Evolutionary conservation across 805 yeast genomes (phyloP).

Genomic region (Starmerella lactis-condensi): DNA sequence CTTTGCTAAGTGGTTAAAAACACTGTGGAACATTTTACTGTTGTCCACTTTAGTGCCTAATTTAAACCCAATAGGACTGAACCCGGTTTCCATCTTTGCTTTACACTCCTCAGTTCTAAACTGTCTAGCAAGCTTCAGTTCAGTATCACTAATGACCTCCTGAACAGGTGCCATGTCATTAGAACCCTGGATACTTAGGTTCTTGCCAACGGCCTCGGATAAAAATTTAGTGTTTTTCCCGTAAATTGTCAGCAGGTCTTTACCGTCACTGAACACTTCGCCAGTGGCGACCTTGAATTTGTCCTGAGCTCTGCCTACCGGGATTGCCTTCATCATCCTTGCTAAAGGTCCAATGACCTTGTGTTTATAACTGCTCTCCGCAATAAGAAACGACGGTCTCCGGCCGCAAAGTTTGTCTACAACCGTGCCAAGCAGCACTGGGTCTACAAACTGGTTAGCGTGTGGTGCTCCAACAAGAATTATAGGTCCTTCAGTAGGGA

Average conservation of each 20-base stretch:
- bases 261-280: slow-evolving; percentile 35
- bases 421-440: slow-evolving; percentile 66
- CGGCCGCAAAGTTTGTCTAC: slow-evolving; percentile 49
- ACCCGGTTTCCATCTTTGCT: slow-evolving; percentile 18
- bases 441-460: slow-evolving; percentile 85
- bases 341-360: slow-evolving; percentile 60
- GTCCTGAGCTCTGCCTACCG: slow-evolving; percentile 87
- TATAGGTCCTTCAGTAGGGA: slow-evolving; percentile 59
- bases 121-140: slow-evolving; percentile 47
- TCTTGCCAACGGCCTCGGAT: slow-evolving; percentile 23
- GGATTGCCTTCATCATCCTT: slow-evolving; percentile 60
- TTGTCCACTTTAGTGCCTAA: slow-evolving; percentile 76
- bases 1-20: slow-evolving; percentile 62
- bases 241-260: slow-evolving; percentile 34
- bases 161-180: slow-evolving; percentile 58
- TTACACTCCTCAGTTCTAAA: slow-evolving; percentile 29
- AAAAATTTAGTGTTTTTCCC: slow-evolving; percentile 59
- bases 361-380: slow-evolving; percentile 54
- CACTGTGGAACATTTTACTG: slow-evolving; percentile 60
- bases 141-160: slow-evolving; percentile 53
- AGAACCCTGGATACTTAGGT: slow-evolving; percentile 41
- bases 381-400: slow-evolving; percentile 63
- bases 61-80: slow-evolving; percentile 36
- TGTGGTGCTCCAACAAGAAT: slow-evolving; percentile 94
- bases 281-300: slow-evolving; percentile 53